phyloP scores from a whole-genome alignment of 305 asterid species.

The Fraxinus greggii region DNA sequence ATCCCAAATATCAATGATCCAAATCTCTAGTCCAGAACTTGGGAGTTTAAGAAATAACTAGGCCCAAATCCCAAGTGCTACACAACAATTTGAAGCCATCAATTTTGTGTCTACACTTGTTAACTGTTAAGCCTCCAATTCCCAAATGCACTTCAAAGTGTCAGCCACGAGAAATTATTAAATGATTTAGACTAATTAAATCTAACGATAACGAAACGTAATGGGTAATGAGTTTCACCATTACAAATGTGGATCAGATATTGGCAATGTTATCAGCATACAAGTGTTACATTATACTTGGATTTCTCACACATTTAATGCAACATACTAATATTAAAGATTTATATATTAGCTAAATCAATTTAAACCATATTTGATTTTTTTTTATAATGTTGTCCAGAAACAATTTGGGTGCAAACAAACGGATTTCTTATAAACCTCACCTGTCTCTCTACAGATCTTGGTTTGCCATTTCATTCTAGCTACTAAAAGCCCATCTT shows the following conservation, averaged over 20 bases:
- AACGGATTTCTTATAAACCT: background rate
- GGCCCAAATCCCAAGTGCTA: background rate
- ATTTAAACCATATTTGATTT: background rate
- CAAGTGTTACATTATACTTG: background rate
- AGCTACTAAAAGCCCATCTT: background rate
- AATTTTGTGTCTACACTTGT: background rate
- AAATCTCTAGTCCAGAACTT: background rate
- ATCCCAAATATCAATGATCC: background rate
- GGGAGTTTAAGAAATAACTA: background rate
- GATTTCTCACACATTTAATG: background rate
- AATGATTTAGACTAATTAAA: background rate
- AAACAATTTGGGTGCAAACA: background rate
- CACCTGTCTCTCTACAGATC: background rate
- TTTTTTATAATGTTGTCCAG: background rate
- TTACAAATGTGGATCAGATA: background rate
- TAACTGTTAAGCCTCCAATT: background rate
- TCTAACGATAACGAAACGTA: background rate
- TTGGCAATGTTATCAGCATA: background rate
- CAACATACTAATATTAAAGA: background rate
- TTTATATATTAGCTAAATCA: background rate
- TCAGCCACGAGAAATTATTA: background rate
- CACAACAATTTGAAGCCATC: background rate
- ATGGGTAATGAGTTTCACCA: background rate
- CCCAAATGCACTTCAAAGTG: background rate
- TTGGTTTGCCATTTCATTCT: background rate